phyloP scores from a whole-genome alignment of 2,329 filamentous ascomycete species.

The Arthrobotrys sphaeroides region DNA sequence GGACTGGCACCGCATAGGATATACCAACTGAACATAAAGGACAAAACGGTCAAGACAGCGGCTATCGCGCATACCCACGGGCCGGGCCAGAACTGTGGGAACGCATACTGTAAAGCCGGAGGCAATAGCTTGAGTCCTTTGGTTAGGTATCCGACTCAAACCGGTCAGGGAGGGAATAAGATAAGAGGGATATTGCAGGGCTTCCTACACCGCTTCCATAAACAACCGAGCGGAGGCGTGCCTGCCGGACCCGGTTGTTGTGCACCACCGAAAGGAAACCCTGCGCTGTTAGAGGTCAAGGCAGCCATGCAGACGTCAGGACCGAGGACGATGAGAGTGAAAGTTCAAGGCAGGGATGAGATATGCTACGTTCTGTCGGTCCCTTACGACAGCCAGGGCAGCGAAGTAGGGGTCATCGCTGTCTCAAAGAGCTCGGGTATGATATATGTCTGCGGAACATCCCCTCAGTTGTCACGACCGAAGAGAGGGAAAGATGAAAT shows the following conservation, averaged over 20 bases:
- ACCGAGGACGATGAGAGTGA: slow-evolving; percentile 34
- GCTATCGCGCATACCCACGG: slow-evolving; percentile 33
- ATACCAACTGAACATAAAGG: slow-evolving; percentile 46
- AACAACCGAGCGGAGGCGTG: background rate
- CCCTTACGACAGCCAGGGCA: slow-evolving; percentile 24
- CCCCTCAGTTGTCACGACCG: background rate
- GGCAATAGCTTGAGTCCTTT: slow-evolving; percentile 1
- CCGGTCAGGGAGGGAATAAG: slow-evolving; percentile 12
- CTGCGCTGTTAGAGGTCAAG: slow-evolving; percentile 34
- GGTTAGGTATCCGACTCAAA: slow-evolving; percentile 3
- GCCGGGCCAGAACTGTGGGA: slow-evolving; percentile 8
- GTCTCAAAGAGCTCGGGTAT: slow-evolving; percentile 22
- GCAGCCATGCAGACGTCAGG: slow-evolving; percentile 15
- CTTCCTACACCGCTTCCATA: slow-evolving; percentile 29
- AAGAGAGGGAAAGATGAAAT: slow-evolving; percentile 10
- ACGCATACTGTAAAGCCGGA: background rate
- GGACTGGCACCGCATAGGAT: slow-evolving; percentile 41
- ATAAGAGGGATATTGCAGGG: slow-evolving; percentile 36
- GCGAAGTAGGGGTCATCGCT: slow-evolving; percentile 29
- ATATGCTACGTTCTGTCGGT: slow-evolving; percentile 29
- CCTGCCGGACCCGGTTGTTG: background rate
- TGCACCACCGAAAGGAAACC: slow-evolving; percentile 14
- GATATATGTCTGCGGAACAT: slow-evolving; percentile 38
- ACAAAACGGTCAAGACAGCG: slow-evolving; percentile 40
- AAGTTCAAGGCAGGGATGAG: slow-evolving; percentile 12